Evolutionary conservation across 345 rosid genomes (phyloP).

Genomic region (Brassica nigra): DNA sequence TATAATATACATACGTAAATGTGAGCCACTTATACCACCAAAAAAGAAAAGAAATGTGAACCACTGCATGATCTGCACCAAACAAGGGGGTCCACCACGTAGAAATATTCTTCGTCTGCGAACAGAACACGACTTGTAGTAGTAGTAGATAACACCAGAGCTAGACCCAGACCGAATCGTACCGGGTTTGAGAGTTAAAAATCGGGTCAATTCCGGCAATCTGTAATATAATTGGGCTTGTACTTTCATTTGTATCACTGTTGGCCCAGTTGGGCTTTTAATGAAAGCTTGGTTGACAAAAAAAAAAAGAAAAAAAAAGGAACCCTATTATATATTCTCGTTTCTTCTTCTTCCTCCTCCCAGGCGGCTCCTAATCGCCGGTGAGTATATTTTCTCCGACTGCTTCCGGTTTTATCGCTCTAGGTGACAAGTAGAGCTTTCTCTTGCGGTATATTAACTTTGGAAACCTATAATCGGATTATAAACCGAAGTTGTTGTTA

Average conservation of each 20-base stretch:
- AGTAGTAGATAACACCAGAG: neutral
- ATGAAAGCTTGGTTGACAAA: too few relatives aligned
- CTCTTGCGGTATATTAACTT: neutral
- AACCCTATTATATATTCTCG: neutral
- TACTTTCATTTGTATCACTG: too few relatives aligned
- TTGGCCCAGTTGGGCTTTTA: too few relatives aligned
- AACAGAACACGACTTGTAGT: neutral
- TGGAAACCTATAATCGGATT: neutral
- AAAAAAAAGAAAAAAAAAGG: too few relatives aligned
- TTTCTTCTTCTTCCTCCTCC: neutral
- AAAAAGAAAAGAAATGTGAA: conserved; percentile 3
- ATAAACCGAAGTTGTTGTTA: neutral
- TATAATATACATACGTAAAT: conserved; percentile 4
- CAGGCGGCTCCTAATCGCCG: conserved; percentile 29
- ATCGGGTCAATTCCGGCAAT: neutral
- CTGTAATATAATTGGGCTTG: too few relatives aligned
- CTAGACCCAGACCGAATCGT: neutral
- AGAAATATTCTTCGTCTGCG: conserved; percentile 7
- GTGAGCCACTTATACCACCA: conserved; percentile 6
- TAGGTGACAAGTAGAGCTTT: conserved; percentile 3
- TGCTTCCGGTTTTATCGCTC: neutral
- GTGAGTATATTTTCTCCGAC: neutral
- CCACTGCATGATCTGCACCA: conserved; percentile 12
- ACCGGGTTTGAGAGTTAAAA: neutral
- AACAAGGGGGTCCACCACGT: conserved; percentile 22